Percentiles rank a stretch among this genome's conserved stretches.
Conservation (phyloP, 1,139 yeast genomes). For the Saccharomycopsis hybrid region DNA sequence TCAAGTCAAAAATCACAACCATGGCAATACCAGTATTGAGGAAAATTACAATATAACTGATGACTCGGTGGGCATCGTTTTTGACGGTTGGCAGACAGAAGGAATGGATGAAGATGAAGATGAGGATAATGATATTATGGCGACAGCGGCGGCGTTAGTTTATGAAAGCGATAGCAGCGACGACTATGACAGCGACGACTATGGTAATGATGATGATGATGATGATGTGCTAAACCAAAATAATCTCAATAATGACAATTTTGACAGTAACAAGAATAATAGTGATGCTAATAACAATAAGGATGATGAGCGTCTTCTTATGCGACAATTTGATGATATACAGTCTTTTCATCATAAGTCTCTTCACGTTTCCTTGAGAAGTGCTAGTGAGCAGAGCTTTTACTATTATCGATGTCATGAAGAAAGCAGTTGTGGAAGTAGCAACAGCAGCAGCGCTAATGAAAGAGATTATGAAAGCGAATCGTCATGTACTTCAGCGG, state of each 20-base stretch:
- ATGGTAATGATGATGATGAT: constrained; percentile 1
- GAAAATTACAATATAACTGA: background rate
- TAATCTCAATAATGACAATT: background rate
- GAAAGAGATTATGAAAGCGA: constrained; percentile 14
- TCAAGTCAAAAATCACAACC: background rate
- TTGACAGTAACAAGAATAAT: background rate
- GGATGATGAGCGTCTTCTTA: background rate
- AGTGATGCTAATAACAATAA: background rate
- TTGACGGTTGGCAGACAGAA: constrained; percentile 17
- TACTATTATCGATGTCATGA: no score
- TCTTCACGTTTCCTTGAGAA: no score
- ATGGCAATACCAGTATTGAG: background rate
- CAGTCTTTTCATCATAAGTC: no score
- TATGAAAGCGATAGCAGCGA: background rate
- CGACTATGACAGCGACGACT: background rate
- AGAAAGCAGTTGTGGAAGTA: no score
- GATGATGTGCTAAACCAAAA: background rate
- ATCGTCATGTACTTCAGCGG: constrained; percentile 9
- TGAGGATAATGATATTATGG: background rate
- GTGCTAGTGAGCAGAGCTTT: no score
- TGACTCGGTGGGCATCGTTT: constrained; percentile 2
- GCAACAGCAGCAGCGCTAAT: background rate
- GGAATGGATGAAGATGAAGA: background rate
- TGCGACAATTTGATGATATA: background rate
- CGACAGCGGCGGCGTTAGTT: background rate